phyloP scores from a whole-genome alignment of 2,329 filamentous ascomycete species.

The Aphanocladium album region DNA sequence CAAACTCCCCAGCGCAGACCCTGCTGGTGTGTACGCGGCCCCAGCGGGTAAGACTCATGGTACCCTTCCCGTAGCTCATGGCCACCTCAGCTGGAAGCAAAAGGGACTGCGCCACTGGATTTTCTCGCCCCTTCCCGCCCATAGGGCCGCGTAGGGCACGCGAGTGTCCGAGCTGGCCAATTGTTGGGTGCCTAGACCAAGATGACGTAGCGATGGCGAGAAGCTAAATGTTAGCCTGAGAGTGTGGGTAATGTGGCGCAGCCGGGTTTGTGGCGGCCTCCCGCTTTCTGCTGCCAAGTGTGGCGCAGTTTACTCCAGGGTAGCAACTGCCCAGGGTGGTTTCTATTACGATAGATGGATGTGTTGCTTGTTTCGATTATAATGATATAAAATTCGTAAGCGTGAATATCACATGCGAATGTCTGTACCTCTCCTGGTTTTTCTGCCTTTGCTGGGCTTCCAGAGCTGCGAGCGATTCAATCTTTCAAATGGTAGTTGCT shows the following conservation, averaged over 20 bases:
- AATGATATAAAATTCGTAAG: too few species aligned
- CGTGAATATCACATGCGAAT: too few species aligned
- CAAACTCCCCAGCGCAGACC: background rate
- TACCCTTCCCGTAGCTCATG: background rate
- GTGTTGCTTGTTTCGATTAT: too few species aligned
- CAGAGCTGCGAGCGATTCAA: too few species aligned
- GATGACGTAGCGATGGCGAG: conserved; percentile 3
- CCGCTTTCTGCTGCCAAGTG: background rate
- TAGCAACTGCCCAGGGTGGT: background rate
- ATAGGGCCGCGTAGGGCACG: conserved; percentile 1
- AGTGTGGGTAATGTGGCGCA: background rate
- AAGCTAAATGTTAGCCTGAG: conserved; percentile 4
- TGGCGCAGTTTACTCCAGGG: background rate
- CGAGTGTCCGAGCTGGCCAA: background rate
- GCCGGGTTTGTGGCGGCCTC: conserved; percentile 7
- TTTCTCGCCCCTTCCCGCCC: conserved; percentile 6
- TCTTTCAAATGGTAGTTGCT: too few species aligned
- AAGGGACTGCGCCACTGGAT: conserved; percentile 2
- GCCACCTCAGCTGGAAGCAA: conserved; percentile 4
- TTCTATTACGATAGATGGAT: too few species aligned
- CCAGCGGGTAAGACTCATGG: background rate
- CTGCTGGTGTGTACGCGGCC: conserved; percentile 9
- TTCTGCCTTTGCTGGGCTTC: too few species aligned
- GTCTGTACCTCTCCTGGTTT: too few species aligned
- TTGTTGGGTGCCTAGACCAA: background rate